Evolutionary conservation across 2,329 filamentous ascomycete genomes (phyloP), one percentile per base, ranked within the genome.

Genomic region (Pestalotiopsis sp.): DNA sequence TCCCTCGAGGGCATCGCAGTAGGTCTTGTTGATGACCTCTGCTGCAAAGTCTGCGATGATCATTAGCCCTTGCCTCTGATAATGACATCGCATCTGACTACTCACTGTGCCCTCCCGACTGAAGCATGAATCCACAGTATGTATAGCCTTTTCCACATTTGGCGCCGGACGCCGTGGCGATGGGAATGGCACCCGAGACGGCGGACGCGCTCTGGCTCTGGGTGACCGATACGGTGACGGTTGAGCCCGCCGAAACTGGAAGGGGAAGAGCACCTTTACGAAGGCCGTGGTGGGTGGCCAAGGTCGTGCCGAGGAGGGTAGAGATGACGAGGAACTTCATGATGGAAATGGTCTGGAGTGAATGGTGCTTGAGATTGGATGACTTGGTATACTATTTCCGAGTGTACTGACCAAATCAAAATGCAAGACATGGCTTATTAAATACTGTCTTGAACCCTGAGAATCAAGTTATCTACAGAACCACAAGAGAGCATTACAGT

Each of bases 131-230:
- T 2, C 76, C 76, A 66, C 76, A 78, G 67, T 78, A 78, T 6
- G 76, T 79, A 68, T 75, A 79, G 4, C 76, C 77, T 61, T 78
- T 77, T 13, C 75, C 76, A n/a, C 77, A 79, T 41, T 75, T 76
- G 4, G 75, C 61, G 1, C 71, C 73, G 14, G 45, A 63, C n/a
- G 60, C 13, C 17, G 69, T 69, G 5, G 41, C 67, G 5, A 63
- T 9, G 9, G 41, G 69, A 27, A 56, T 39, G 25, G 71, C 20
- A n/a, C 68, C 67, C 49, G 62, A 36, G 25, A 23, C 38, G 31
- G 56, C 59, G n/a, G 52, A 56, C 1, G 45, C 27, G 3, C 73
- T 65, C 4, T 59, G 60, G 11, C 31, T 25, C 61, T 25, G 14
- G 70, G 20, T n/a, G 68, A 41, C 23, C 31, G 31, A 36, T 36